Evolutionary conservation across 768 basidiomycete species (phyloP).

Genomic region (Daedalea quercina): DNA sequence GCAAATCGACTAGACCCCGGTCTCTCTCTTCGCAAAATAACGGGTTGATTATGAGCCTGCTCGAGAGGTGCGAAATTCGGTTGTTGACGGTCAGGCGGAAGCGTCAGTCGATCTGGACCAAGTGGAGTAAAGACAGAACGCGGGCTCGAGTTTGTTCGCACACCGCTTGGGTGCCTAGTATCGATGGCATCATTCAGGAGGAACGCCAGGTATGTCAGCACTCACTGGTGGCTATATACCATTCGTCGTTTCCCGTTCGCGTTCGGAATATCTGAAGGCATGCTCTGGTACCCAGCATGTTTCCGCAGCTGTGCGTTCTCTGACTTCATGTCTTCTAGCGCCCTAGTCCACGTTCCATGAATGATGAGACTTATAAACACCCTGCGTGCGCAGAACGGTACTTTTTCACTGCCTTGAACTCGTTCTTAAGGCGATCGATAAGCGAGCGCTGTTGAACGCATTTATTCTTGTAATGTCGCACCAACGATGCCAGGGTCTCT

Average conservation of each 20-base stretch:
- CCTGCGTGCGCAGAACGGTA: neutral
- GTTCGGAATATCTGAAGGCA: conserved; percentile 37
- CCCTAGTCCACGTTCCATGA: conserved; percentile 31
- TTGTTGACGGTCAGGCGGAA: conserved; percentile 53
- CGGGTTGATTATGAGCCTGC: neutral
- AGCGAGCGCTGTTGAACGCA: conserved; percentile 47
- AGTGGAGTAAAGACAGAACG: conserved; percentile 47
- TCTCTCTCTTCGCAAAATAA: conserved; percentile 23
- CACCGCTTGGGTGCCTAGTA: conserved; percentile 10
- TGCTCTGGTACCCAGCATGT: conserved; percentile 21
- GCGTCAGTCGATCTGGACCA: conserved; percentile 60
- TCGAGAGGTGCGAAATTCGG: conserved; percentile 27
- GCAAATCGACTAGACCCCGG: conserved; percentile 46
- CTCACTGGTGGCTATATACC: conserved; percentile 35
- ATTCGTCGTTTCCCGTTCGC: conserved; percentile 62
- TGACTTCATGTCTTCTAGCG: conserved; percentile 37
- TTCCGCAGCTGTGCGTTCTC: conserved; percentile 46
- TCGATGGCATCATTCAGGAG: neutral
- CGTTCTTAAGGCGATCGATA: conserved; percentile 47
- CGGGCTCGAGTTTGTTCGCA: conserved; percentile 48
- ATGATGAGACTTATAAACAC: neutral
- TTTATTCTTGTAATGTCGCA: conserved; percentile 55
- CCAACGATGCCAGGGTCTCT: conserved; percentile 63
- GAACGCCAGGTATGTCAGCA: neutral
- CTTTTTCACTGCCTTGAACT: conserved; percentile 48